Conservation (phyloP, 371 early-diverging fungal species). For the Syncephalastrum monosporum region DNA sequence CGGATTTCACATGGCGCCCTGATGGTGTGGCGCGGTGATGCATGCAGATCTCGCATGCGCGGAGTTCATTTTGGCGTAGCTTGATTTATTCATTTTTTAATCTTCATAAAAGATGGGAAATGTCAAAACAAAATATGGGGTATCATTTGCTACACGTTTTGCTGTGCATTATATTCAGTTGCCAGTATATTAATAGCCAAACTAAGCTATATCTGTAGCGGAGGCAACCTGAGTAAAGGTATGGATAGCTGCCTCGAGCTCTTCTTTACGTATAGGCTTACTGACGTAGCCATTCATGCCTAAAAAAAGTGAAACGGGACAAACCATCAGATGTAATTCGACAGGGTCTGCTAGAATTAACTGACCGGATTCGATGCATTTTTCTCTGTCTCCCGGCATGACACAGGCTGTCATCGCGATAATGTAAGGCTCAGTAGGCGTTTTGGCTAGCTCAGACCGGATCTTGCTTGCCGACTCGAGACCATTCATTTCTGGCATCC, state of each 20-base stretch:
- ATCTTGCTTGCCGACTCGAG: slow-evolving; percentile 46
- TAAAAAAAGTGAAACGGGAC: neutral
- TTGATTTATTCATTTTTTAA: too few species aligned
- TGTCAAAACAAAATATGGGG: too few species aligned
- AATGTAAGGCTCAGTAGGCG: slow-evolving; percentile 38
- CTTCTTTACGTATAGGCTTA: slow-evolving; percentile 49
- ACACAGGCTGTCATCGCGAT: slow-evolving; percentile 59
- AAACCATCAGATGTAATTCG: slow-evolving; percentile 12
- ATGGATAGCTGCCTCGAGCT: slow-evolving; percentile 34
- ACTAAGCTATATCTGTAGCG: too few species aligned
- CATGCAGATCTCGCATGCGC: too few species aligned
- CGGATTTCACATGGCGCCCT: too few species aligned
- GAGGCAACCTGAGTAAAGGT: slow-evolving; percentile 19
- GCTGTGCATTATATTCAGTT: too few species aligned
- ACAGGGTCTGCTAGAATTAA: slow-evolving; percentile 5
- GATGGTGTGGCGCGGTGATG: too few species aligned
- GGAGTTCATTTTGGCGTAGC: too few species aligned
- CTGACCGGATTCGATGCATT: slow-evolving; percentile 46
- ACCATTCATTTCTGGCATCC: slow-evolving; percentile 62
- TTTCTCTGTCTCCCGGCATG: slow-evolving; percentile 55
- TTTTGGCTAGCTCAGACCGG: slow-evolving; percentile 27
- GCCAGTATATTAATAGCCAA: too few species aligned
- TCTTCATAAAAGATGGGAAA: too few species aligned
- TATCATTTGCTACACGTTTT: too few species aligned
- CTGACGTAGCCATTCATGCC: slow-evolving; percentile 35